Percentiles rank a stretch among this genome's conserved stretches.
Conservation (phyloP, 441 rosid species). For the Euphorbia corollata region DNA sequence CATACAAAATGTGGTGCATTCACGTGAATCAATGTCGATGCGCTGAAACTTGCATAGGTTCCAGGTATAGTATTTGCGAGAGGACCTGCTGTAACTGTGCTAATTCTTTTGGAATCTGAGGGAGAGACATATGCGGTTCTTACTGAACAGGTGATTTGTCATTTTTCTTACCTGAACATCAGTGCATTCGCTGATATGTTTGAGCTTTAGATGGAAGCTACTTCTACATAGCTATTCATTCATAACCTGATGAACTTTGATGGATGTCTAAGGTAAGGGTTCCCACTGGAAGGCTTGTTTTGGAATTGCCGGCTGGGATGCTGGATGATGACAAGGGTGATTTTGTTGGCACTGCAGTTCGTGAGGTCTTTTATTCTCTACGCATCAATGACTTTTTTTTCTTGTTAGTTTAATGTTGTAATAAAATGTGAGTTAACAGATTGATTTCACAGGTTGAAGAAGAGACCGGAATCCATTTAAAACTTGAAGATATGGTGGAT, state of each 20-base stretch:
- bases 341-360: slow-evolving; percentile 86
- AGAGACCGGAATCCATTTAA: slow-evolving; percentile 70
- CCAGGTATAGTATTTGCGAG: slow-evolving; percentile 92
- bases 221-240: slow-evolving; percentile 10
- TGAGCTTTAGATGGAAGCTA: neutral
- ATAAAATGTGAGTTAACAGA: slow-evolving; percentile 3
- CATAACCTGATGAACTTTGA: slow-evolving; percentile 5
- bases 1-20: neutral
- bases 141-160: slow-evolving; percentile 65
- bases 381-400: neutral
- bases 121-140: slow-evolving; percentile 74
- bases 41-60: slow-evolving; percentile 47
- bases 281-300: slow-evolving; percentile 65
- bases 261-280: slow-evolving; percentile 56
- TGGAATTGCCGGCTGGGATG: slow-evolving; percentile 98
- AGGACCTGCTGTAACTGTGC: slow-evolving; percentile 87
- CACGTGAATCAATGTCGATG: slow-evolving; percentile 2
- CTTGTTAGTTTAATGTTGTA: neutral
- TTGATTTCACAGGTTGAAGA: slow-evolving; percentile 63
- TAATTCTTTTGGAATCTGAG: slow-evolving; percentile 63
- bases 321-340: slow-evolving; percentile 75
- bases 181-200: neutral
- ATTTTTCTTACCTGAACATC: neutral
- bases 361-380: slow-evolving; percentile 52
- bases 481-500: slow-evolving; percentile 66